phyloP scores from a whole-genome alignment of 148 eudicot genomes.

The Chenopodium suecicum region DNA sequence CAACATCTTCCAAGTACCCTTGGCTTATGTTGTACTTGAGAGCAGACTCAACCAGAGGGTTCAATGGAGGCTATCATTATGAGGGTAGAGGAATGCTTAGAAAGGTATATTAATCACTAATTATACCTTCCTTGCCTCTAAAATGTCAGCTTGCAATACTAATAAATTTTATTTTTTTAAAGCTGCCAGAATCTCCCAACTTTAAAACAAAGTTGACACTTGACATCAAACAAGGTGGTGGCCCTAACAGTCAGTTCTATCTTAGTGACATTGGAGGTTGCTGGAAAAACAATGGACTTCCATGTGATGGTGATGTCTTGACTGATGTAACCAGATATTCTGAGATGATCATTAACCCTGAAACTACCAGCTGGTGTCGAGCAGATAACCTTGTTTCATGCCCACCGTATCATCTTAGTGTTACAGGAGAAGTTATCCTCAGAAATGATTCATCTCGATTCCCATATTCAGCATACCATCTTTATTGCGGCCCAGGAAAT shows the following conservation, averaged over 20 bases:
- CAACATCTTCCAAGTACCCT: constrained; percentile 32
- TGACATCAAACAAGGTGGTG: constrained; percentile 50
- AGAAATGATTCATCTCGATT: constrained; percentile 39
- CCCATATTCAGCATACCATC: constrained; percentile 53
- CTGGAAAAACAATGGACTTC: constrained; percentile 60
- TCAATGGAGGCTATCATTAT: constrained; percentile 43
- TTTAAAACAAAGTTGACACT: constrained; percentile 49
- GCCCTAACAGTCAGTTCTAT: constrained; percentile 49
- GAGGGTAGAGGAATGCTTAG: constrained; percentile 33
- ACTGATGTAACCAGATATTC: constrained; percentile 59
- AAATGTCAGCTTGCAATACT: background rate
- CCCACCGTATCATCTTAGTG: constrained; percentile 45
- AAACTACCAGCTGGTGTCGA: constrained; percentile 41
- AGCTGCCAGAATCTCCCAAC: constrained; percentile 55
- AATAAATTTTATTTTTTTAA: background rate
- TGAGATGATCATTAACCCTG: constrained; percentile 58
- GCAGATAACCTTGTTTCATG: constrained; percentile 31
- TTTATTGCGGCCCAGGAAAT: constrained; percentile 56
- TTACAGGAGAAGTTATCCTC: constrained; percentile 31
- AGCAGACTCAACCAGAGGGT: constrained; percentile 37
- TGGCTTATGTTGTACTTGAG: constrained; percentile 43
- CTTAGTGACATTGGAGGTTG: constrained; percentile 63
- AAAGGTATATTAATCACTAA: constrained; percentile 14
- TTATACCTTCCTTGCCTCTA: background rate
- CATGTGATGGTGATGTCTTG: constrained; percentile 46